Base-by-base conservation (phyloP, 2,329 filamentous ascomycete species). In the Claviceps quebecensis region DNA sequence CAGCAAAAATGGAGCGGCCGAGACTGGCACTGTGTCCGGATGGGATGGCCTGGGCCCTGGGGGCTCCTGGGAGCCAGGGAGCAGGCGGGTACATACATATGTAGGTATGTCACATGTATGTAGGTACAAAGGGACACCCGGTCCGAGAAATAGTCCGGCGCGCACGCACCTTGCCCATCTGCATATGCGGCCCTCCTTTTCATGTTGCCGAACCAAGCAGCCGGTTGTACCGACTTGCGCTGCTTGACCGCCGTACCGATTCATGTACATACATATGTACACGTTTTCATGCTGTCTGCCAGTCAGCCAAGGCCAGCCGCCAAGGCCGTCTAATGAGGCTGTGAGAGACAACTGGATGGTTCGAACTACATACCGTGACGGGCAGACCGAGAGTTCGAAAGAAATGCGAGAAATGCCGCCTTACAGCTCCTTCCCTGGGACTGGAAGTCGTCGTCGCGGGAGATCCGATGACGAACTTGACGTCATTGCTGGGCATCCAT, bases 21-120 rank as follows among this genome's bases (percentile, higher is more conserved):
- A 36, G 48, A 49, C 48, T 49, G 40, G 29, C 40, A 49, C 47
- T 49, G 48, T 44, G 48, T 41, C 37, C 40, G 19, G 48, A 44
- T 16, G 9, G 29, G 8, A 29, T 11, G 29, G 9, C 29, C 8
- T 29, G 9, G 19, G 19, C 19, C 19, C 19, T 19, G 19, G 19
- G 29, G 29, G 26, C 26, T 26, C 4, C 26, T 26, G 26, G 26
- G 7, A 45, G 40, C 19, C 37, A 40, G 39, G 38, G 38, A 19
- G 19, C 19, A 19, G 19, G 19, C n/a, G n/a, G 38, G 17, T 2
- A 7, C n/a, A 17, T n/a, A n/a, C n/a, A n/a, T n/a, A n/a, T n/a
- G n/a, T n/a, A n/a, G n/a, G n/a, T n/a, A n/a, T n/a, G n/a, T n/a
- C n/a, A n/a, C n/a, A n/a, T n/a, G 17, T 17, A 19, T 13, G 39